Conservation (phyloP, 2,329 filamentous ascomycete species). For the Polychaeton citri region DNA sequence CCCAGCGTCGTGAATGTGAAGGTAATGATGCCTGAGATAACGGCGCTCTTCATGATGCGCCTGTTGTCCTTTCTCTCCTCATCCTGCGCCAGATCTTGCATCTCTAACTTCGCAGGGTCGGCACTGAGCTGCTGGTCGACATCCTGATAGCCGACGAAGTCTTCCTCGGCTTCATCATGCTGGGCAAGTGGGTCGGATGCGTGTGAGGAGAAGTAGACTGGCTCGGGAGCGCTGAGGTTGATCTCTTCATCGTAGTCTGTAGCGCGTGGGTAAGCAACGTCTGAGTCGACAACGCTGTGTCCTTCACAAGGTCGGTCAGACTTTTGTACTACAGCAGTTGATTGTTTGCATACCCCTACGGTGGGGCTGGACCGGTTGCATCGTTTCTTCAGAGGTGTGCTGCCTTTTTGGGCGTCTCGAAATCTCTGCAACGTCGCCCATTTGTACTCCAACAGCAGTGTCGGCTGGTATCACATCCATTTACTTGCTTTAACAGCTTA, state of each 20-base stretch:
- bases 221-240: neutral
- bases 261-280: too few species aligned
- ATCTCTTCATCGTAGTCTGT: neutral
- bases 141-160: neutral
- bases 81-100: neutral
- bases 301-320: too few species aligned
- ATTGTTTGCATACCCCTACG: too few species aligned
- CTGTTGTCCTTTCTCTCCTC: neutral
- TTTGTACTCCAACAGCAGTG: too few species aligned
- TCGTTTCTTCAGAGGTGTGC: too few species aligned
- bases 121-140: neutral
- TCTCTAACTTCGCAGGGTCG: neutral
- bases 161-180: neutral
- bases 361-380: too few species aligned
- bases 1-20: neutral
- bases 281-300: too few species aligned
- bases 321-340: too few species aligned
- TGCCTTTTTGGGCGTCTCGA: too few species aligned
- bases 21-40: neutral
- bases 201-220: neutral
- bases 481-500: too few species aligned
- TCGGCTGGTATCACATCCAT: too few species aligned
- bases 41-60: neutral
- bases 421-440: too few species aligned
- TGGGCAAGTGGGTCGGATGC: neutral